phyloP scores from a whole-genome alignment of 805 yeast genomes.

The Metschnikowia vanudenii region DNA sequence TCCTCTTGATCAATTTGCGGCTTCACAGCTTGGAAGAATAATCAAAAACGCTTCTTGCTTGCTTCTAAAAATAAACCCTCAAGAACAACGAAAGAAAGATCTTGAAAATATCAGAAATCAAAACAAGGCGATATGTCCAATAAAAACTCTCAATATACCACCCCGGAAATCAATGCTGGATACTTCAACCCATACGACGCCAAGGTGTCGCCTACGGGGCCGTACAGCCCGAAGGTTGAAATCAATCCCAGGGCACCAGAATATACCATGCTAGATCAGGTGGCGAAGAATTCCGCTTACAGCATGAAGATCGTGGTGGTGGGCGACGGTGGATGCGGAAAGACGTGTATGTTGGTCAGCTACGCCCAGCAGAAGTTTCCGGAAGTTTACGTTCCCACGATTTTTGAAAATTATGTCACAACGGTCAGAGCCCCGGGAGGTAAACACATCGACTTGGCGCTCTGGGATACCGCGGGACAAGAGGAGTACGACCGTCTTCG shows the following conservation, averaged over 20 bases:
- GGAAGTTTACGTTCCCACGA: conserved; percentile 72
- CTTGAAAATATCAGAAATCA: too few relatives aligned
- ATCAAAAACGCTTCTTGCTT: too few relatives aligned
- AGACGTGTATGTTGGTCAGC: conserved; percentile 69
- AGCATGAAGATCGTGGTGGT: conserved; percentile 69
- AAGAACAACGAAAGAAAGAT: too few relatives aligned
- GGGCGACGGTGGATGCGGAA: conserved; percentile 92
- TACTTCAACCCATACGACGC: conserved; percentile 21
- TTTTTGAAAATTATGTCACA: conserved; percentile 75
- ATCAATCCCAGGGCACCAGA: conserved; percentile 38
- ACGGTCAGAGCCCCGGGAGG: conserved; percentile 70
- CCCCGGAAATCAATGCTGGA: conserved; percentile 18
- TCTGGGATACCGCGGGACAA: conserved; percentile 92
- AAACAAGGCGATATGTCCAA: conserved; percentile 9
- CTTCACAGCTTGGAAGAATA: too few relatives aligned
- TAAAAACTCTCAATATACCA: conserved; percentile 9
- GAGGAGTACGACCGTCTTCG: conserved; percentile 81
- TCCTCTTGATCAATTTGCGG: too few relatives aligned
- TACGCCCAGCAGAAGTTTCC: conserved; percentile 74
- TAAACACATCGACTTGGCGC: conserved; percentile 70
- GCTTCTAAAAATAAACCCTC: too few relatives aligned
- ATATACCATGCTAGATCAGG: conserved; percentile 29
- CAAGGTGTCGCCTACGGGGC: conserved; percentile 13
- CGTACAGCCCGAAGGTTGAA: conserved; percentile 18
- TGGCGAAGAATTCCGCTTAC: conserved; percentile 21